Evolutionary conservation across 2,329 filamentous ascomycete genomes (phyloP).

Genomic region (Teratosphaeria destructans): DNA sequence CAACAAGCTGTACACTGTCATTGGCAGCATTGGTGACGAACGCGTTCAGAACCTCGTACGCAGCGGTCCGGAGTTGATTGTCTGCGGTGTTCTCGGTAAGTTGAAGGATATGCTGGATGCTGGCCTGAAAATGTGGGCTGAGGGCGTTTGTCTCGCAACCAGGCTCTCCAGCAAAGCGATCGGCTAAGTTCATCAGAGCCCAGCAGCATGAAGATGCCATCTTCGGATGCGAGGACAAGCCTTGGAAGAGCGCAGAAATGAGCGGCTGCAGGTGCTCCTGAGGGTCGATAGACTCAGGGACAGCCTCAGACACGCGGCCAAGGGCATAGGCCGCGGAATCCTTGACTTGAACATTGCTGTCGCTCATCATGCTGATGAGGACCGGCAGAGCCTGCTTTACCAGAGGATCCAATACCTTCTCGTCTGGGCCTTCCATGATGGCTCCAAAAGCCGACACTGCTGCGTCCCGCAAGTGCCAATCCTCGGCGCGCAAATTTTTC

Average conservation of each 20-base stretch:
- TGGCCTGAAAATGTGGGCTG: slow-evolving; percentile 86
- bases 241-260: slow-evolving; percentile 80
- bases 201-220: slow-evolving; percentile 98
- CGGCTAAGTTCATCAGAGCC: slow-evolving; percentile 96
- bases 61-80: slow-evolving; percentile 81
- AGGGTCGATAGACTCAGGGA: slow-evolving; percentile 83
- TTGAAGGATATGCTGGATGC: slow-evolving; percentile 71
- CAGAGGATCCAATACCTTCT: slow-evolving; percentile 81
- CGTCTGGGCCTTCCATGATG: slow-evolving; percentile 97
- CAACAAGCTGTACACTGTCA: slow-evolving; percentile 72
- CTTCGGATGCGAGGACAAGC: slow-evolving; percentile 81
- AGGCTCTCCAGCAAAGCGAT: slow-evolving; percentile 82
- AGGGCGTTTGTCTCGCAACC: slow-evolving; percentile 71
- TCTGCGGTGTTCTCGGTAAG: slow-evolving; percentile 83
- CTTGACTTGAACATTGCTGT: slow-evolving; percentile 77
- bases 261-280: slow-evolving; percentile 70
- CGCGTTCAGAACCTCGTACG: slow-evolving; percentile 91
- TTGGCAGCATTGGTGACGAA: slow-evolving; percentile 86
- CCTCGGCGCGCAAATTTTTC: slow-evolving; percentile 74
- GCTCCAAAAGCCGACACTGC: slow-evolving; percentile 95
- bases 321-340: slow-evolving; percentile 95
- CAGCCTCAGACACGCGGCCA: slow-evolving; percentile 89
- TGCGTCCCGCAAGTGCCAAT: slow-evolving; percentile 92
- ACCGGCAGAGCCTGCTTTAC: slow-evolving; percentile 92
- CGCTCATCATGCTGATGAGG: slow-evolving; percentile 85